Conservation (phyloP, 192 early-diverging fungal genomes). For the Kickxella alabastrina region DNA sequence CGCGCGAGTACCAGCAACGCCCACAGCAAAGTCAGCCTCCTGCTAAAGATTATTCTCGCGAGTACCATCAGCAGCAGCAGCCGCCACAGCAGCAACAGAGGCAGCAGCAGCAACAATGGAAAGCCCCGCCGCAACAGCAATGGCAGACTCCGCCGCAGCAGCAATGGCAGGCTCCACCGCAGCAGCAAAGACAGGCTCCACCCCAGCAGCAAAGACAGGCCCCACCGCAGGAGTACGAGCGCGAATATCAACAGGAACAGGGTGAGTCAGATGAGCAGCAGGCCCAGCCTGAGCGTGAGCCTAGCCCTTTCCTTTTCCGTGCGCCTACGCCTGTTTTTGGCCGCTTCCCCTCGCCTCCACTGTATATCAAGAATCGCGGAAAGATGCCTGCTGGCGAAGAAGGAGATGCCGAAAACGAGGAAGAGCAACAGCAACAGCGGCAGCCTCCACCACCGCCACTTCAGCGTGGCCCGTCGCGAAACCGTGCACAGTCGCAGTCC, state of each 20-base stretch:
- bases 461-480: slow-evolving; percentile 9
- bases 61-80: no score
- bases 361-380: slow-evolving; percentile 50
- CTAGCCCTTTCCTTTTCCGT: slow-evolving; percentile 31
- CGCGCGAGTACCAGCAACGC: no score
- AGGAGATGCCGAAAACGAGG: neutral
- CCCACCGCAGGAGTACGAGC: neutral
- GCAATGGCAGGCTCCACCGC: slow-evolving; percentile 2
- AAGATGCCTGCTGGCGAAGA: slow-evolving; percentile 9
- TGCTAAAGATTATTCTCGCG: no score
- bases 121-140: slow-evolving; percentile 1
- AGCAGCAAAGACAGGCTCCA: neutral
- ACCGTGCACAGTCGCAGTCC: slow-evolving; percentile 43
- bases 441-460: slow-evolving; percentile 1
- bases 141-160: slow-evolving; percentile 7
- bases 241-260: no score
- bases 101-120: neutral
- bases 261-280: slow-evolving; percentile 12
- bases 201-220: neutral
- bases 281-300: slow-evolving; percentile 7
- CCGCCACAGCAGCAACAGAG: slow-evolving; percentile 1
- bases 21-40: no score
- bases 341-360: slow-evolving; percentile 46
- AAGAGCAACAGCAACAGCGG: slow-evolving; percentile 6
- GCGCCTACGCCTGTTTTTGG: slow-evolving; percentile 49